Percentiles rank a stretch among this genome's conserved stretches.
phyloP scores from a whole-genome alignment of 1,139 yeast genomes.

The Geotrichum australiense region DNA sequence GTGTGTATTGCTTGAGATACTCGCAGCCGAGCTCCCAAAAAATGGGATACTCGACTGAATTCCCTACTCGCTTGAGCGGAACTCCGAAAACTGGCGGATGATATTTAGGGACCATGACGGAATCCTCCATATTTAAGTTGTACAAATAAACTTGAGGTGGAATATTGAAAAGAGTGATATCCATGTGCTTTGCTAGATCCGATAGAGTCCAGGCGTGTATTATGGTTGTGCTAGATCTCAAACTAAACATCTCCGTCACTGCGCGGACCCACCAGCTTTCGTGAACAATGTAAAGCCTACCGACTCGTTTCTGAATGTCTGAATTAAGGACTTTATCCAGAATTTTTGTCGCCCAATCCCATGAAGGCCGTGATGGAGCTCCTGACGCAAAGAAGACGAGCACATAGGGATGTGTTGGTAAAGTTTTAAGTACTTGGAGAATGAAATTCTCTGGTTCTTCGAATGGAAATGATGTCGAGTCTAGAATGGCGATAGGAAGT shows the following conservation, averaged over 20 bases:
- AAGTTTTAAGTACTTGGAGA: conserved; percentile 29
- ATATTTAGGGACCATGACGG: conserved; percentile 34
- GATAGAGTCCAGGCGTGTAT: conserved; percentile 52
- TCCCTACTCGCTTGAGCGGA: conserved; percentile 23
- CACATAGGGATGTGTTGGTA: conserved; percentile 54
- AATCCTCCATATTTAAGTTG: conserved; percentile 36
- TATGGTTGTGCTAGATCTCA: conserved; percentile 37
- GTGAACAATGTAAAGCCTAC: conserved; percentile 72
- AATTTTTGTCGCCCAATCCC: conserved; percentile 78
- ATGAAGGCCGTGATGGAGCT: conserved; percentile 45
- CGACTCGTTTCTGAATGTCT: conserved; percentile 47
- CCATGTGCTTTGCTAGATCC: conserved; percentile 57
- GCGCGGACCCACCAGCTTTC: conserved; percentile 89
- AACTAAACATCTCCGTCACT: conserved; percentile 58
- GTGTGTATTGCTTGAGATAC: conserved; percentile 24
- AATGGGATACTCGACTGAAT: conserved; percentile 23
- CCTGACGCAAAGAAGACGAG: conserved; percentile 76
- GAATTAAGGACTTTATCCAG: conserved; percentile 56
- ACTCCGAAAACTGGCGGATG: conserved; percentile 33
- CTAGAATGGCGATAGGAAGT: conserved; percentile 64
- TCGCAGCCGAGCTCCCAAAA: conserved; percentile 31
- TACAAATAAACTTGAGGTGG: conserved; percentile 65
- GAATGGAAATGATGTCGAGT: conserved; percentile 58
- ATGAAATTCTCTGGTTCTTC: conserved; percentile 15
- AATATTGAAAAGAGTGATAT: conserved; percentile 68